Evolutionary conservation across 2,329 filamentous ascomycete genomes (phyloP), one percentile per base, ranked within the genome.

Genomic region (Didymella segeticola): DNA sequence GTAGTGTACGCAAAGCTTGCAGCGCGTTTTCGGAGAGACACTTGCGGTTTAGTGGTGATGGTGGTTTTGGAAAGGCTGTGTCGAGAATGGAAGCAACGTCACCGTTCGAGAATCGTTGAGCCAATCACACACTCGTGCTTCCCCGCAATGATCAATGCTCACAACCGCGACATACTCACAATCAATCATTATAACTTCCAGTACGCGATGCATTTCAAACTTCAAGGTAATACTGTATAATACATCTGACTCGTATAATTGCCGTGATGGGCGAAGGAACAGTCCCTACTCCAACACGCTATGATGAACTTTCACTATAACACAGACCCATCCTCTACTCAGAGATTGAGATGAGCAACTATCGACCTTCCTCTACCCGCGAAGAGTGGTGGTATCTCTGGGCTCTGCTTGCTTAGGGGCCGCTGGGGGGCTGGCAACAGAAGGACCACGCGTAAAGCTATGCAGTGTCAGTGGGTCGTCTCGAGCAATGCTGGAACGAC

Each of bases 381-480:
- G 66, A 25, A 72, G 43, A 7, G 68, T 70, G 3, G 60, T 65
- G 7, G 60, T 68, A 27, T 70, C 68, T 46, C 64, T 53, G 0
- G 60, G 39, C 27, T 69, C 60, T 27, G 68, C 61, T 12, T 36
- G 27, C 23, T 54, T 37, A 29, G 52, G 39, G 54, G 39, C 47
- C 56, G 53, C 14, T 26, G 47, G 42, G 9, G 52, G 41, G 15
- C 41, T 54, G 12, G 10, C 33, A 20, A 55, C 33, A 19, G 36
- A 15, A 43, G 67, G 60, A 12, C 72, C 71, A 27, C 71, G 71
- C 23, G 72, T 74, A 43, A 66, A 73, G 46, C 71, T 73, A n/a
- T 5, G 22, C 3, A 11, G 1, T 11, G 30, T 72, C n/a, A 68
- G 58, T 15, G 14, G 17, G 7, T 12, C 1, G 11, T 20, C 11